Conservation (phyloP, 2,329 filamentous ascomycete species). For the Neopestalotiopsis rosae region DNA sequence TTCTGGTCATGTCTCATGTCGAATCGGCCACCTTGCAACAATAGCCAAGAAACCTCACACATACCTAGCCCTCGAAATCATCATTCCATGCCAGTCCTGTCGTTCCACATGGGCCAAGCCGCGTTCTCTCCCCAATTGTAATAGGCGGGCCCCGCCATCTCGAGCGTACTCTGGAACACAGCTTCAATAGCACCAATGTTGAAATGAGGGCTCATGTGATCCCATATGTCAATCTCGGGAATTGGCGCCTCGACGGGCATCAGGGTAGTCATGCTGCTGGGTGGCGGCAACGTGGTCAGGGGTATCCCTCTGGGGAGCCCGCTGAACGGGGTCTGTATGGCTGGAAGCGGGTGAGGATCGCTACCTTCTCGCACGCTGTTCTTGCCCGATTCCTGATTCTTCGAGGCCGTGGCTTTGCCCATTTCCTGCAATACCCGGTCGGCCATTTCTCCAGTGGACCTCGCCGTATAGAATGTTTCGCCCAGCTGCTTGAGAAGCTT, state of each 20-base stretch:
- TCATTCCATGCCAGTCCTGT: background rate
- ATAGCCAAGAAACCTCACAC: background rate
- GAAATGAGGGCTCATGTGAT: slow-evolving; percentile 60
- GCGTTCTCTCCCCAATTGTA: slow-evolving; percentile 38
- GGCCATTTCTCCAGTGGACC: slow-evolving; percentile 59
- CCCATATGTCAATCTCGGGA: slow-evolving; percentile 59
- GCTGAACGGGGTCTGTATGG: background rate
- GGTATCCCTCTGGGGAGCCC: background rate
- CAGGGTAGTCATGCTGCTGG: slow-evolving; percentile 18
- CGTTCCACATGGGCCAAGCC: background rate
- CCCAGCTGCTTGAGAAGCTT: slow-evolving; percentile 57
- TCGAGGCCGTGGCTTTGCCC: slow-evolving; percentile 55
- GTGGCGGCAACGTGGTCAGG: slow-evolving; percentile 13
- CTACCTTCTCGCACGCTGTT: slow-evolving; percentile 27
- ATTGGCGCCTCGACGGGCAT: slow-evolving; percentile 48
- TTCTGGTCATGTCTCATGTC: slow-evolving; percentile 8
- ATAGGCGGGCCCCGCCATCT: slow-evolving; percentile 57
- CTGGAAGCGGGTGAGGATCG: slow-evolving; percentile 23
- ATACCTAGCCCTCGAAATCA: background rate
- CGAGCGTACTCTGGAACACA: slow-evolving; percentile 58
- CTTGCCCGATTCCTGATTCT: slow-evolving; percentile 41
- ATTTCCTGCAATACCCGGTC: slow-evolving; percentile 61
- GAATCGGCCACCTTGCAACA: background rate
- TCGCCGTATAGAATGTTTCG: slow-evolving; percentile 63
- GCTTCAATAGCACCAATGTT: slow-evolving; percentile 59